Evolutionary conservation across 495 filamentous ascomycete species (phyloP).

Genomic region (Talaromyces wortmannii): DNA sequence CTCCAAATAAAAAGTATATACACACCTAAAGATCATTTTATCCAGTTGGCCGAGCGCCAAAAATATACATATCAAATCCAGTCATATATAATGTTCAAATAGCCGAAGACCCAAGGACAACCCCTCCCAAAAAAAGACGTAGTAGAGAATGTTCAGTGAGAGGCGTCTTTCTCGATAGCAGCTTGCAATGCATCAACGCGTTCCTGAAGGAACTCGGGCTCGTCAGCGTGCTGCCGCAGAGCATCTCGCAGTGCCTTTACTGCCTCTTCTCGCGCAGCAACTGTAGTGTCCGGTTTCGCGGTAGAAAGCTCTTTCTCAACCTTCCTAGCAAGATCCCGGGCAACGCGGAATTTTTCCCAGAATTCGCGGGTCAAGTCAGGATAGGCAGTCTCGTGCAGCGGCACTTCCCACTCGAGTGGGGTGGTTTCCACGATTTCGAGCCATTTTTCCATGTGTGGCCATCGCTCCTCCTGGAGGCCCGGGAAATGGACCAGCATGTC

Average conservation of each 20-base stretch:
- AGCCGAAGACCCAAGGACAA: too few species aligned
- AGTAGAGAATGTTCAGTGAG: neutral
- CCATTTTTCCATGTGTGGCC: constrained; percentile 16
- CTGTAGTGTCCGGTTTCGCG: neutral
- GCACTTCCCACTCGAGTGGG: constrained; percentile 11
- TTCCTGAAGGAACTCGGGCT: constrained; percentile 8
- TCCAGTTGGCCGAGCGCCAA: too few species aligned
- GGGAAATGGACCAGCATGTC: constrained; percentile 33
- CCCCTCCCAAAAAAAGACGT: too few species aligned
- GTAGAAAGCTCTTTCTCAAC: neutral
- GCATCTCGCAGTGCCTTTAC: constrained; percentile 3
- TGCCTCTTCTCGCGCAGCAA: constrained; percentile 1
- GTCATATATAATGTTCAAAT: too few species aligned
- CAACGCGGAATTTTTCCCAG: constrained; percentile 8
- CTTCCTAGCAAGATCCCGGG: neutral
- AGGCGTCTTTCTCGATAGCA: neutral
- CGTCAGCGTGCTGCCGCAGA: constrained; percentile 7
- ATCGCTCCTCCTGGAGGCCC: constrained; percentile 15
- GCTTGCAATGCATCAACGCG: constrained; percentile 8
- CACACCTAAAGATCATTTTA: too few species aligned
- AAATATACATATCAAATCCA: too few species aligned
- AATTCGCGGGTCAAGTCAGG: constrained; percentile 1
- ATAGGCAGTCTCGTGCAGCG: constrained; percentile 12
- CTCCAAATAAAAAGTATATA: too few species aligned
- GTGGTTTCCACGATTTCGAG: constrained; percentile 16